Percentiles rank a stretch among this genome's conserved stretches.
phyloP scores from a whole-genome alignment of 2,329 filamentous ascomycete genomes.

The Fusarium mundagurra region DNA sequence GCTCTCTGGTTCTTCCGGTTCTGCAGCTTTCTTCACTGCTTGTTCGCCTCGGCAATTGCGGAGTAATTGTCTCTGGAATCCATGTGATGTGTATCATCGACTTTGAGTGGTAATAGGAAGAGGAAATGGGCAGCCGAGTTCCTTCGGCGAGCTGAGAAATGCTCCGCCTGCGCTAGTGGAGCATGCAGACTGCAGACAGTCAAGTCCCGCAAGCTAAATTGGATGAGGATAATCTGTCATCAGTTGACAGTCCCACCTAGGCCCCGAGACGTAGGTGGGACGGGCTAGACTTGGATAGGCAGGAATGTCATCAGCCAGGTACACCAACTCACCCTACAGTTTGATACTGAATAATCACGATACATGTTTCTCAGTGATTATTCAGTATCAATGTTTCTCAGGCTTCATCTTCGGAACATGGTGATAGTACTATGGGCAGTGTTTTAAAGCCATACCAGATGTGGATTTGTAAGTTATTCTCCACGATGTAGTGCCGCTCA shows the following conservation, averaged over 20 bases:
- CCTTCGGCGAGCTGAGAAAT: no score
- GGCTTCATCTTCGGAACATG: no score
- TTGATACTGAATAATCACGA: neutral
- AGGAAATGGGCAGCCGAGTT: neutral
- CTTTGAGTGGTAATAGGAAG: no score
- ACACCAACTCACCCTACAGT: neutral
- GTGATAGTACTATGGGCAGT: accelerated
- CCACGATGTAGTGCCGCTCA: accelerated
- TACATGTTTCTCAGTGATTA: accelerated
- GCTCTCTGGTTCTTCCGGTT: conserved; percentile 9
- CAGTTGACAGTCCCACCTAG: neutral
- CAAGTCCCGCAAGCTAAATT: neutral
- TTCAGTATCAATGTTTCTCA: neutral
- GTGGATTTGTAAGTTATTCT: neutral
- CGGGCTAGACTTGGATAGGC: neutral
- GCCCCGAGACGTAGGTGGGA: accelerated
- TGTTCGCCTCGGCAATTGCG: neutral
- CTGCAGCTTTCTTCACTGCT: neutral
- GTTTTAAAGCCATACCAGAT: accelerated
- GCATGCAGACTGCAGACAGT: no score
- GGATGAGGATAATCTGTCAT: neutral
- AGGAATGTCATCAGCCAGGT: neutral
- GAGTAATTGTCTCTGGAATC: no score
- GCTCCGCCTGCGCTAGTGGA: accelerated
- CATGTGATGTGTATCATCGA: neutral